phyloP scores from a whole-genome alignment of 129 eudicot species.

The Pulicaria dysenterica region DNA sequence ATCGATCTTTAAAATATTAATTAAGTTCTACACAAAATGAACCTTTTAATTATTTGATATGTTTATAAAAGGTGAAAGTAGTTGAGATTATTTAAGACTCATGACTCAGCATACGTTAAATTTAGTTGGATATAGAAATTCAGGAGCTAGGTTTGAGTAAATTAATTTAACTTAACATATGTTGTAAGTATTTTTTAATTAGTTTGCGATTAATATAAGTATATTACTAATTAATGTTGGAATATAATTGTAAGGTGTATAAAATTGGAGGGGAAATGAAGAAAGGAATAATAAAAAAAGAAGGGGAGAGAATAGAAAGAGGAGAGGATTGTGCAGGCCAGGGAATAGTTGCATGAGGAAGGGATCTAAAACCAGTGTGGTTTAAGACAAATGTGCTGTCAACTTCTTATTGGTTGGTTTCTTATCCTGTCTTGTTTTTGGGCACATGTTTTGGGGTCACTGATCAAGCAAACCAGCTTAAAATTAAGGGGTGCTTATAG shows the following conservation, averaged over 20 bases:
- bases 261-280: no score
- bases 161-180: neutral
- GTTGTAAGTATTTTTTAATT: neutral
- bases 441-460: slow-evolving; percentile 22
- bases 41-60: no score
- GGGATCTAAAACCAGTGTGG: slow-evolving; percentile 30
- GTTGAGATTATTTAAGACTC: no score
- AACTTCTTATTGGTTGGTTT: slow-evolving; percentile 26
- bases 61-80: no score
- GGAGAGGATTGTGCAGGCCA: slow-evolving; percentile 2
- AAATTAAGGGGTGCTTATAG: no score
- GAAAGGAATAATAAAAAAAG: slow-evolving; percentile 14
- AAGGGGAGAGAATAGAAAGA: neutral
- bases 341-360: slow-evolving; percentile 21
- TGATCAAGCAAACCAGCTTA: neutral
- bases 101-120: no score
- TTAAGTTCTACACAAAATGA: neutral
- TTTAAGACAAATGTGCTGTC: slow-evolving; percentile 24
- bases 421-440: slow-evolving; percentile 26
- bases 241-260: slow-evolving; percentile 8
- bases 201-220: neutral
- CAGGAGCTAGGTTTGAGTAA: no score
- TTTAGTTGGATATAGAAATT: no score
- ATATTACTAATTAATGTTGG: neutral
- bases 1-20: neutral